Base-by-base conservation (phyloP, 768 basidiomycete genomes). In the Mycena leptocephala region DNA sequence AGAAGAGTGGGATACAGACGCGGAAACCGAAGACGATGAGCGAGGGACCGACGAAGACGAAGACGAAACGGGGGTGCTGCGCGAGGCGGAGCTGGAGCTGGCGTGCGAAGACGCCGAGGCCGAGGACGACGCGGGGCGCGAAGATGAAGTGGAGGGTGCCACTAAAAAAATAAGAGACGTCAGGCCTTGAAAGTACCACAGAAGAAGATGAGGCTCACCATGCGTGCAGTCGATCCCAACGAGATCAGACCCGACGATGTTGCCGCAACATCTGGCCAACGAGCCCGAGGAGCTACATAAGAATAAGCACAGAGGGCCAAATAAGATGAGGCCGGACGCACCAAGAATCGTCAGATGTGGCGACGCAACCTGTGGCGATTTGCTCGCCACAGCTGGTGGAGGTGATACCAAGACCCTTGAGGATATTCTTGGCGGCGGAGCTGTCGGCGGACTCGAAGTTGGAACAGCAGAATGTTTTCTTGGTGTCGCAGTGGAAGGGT, bases 381-480 rank as follows among this genome's bases (percentile, higher is more conserved):
- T 69, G 51, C 35, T 53, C 58, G 1, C 74, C 74, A 26, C 74
- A 75, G 51, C 66, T 68, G 53, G 41, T 64, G 28, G 46, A 16
- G 24, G 9, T 11, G 37, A 75, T 61, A 1, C 67, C 74, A 8
- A 75, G 67, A 2, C 14, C 48, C 16, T 37, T 39, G 46, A 75
- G 58, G 43, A 37, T 39, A n/a, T 14, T 56, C 8, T 18, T 16
- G 22, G 35, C 41, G 13, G 56, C 26, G 1, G 58, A 1, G 67
- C 59, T 63, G 37, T 22, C 28, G 59, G 26, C n/a, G n/a, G n/a
- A n/a, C n/a, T n/a, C n/a, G n/a, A n/a, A n/a, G n/a, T n/a, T n/a
- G n/a, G n/a, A n/a, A 30, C 74, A 75, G 24, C 74, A 75, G 39
- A 75, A 75, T 4, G 22, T 69, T 41, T 62, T 30, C 51, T 61